Evolutionary conservation across 352 stramenopile genomes (phyloP), one percentile per base, ranked within the genome.

Genomic region (Pythium coloratum): DNA sequence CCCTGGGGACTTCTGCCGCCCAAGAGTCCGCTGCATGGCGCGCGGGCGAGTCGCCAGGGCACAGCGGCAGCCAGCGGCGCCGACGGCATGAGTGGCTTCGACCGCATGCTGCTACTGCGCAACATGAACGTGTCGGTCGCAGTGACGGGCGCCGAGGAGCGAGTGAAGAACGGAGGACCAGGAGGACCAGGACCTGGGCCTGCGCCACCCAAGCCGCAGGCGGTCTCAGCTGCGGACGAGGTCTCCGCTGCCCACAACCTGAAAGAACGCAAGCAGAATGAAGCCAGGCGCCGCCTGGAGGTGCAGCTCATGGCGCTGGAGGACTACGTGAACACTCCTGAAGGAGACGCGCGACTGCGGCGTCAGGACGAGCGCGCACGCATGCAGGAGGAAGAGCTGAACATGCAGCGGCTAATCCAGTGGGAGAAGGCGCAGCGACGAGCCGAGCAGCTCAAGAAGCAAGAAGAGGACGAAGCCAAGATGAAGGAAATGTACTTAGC

Each of bases 221-320:
- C 24, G 9, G 28, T 30, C 28, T n/a, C 24, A 8, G 13, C 44
- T 32, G 49, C 44, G 6, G 55, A 67, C 0, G 77, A 90, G 42
- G 70, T 84, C 10, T 92, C 84, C 18, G 84, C 84, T 6, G 80
- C 78, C 2, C 80, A 90, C 50, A 90, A 90, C 62, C 80, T 90
- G 46, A 81, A 82, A 16, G 75, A 84, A 34, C 71, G 84, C 4
- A 86, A 87, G 56, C 66, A 62, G 26, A 72, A 73, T 3, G 84
- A 92, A 62, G 70, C 84, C 26, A 69, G 72, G 13, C 78, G 84
- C 24, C 72, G 84, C 9, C 62, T 66, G 0, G 84, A 92, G 58
- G 56, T 78, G 28, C 36, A 54, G 32, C 58, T 80, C 34, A 92
- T 90, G 84, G 55, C 70, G 6, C 74, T 62, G 2, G 84, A 92